A percentile compares a stretch with the other conserved stretches of the same genome.
Conservation (phyloP, 768 basidiomycete genomes). For the Kwoniella pini region DNA sequence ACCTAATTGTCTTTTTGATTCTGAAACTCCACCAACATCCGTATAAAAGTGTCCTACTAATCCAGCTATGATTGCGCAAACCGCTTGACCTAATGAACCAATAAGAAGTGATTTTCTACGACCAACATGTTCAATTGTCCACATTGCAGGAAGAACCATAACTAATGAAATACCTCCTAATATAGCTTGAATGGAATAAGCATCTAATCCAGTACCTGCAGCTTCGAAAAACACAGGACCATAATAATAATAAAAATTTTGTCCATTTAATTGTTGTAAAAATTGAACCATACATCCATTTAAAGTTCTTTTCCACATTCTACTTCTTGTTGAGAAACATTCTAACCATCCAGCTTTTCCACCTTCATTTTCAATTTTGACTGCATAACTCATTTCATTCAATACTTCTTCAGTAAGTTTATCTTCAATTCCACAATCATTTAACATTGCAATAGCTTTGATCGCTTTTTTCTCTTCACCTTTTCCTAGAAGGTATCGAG, state of each 20-base stretch:
- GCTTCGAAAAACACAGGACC: slow-evolving; percentile 76
- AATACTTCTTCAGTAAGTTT: slow-evolving; percentile 64
- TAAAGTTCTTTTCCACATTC: slow-evolving; percentile 68
- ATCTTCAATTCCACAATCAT: slow-evolving; percentile 64
- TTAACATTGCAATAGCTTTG: slow-evolving; percentile 61
- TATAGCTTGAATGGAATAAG: slow-evolving; percentile 60
- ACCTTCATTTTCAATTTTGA: slow-evolving; percentile 73
- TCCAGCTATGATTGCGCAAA: slow-evolving; percentile 17
- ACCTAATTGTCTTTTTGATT: neutral
- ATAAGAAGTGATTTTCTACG: slow-evolving; percentile 60
- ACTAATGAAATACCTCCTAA: slow-evolving; percentile 73
- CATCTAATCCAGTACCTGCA: slow-evolving; percentile 68
- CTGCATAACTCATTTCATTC: slow-evolving; percentile 67
- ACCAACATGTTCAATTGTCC: slow-evolving; percentile 73
- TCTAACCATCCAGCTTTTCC: slow-evolving; percentile 77
- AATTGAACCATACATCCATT: slow-evolving; percentile 58
- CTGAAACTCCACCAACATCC: neutral
- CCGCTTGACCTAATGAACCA: slow-evolving; percentile 6
- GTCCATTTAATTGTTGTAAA: slow-evolving; percentile 76
- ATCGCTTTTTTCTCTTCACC: slow-evolving; percentile 62
- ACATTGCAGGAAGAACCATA: slow-evolving; percentile 70
- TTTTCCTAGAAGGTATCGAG: slow-evolving; percentile 19
- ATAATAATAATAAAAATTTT: slow-evolving; percentile 66
- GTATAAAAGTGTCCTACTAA: slow-evolving; percentile 16
- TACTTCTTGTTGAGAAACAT: slow-evolving; percentile 64